Percentiles rank a stretch among this genome's conserved stretches.
These are phyloP conservation scores for Endocladia muricata DNA, from an alignment of 31 red algal species.

Conservation along the genomic window DNA sequence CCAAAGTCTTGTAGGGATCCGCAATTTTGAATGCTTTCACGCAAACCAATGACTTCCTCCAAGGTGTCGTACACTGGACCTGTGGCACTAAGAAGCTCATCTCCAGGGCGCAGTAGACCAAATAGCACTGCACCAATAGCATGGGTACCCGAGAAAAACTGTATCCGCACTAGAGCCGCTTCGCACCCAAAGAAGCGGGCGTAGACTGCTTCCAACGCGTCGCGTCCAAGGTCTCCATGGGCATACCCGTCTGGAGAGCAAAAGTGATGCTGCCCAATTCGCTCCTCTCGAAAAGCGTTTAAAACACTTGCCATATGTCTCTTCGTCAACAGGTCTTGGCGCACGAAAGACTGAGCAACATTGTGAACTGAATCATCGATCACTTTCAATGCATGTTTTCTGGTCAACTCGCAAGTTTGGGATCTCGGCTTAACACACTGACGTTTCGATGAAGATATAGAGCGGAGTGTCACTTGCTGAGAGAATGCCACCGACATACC, in stretches of 20 bases:
- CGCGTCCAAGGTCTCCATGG: conserved; percentile 78
- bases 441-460: no score
- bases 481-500: no score
- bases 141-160: conserved; percentile 83
- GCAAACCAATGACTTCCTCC: conserved; percentile 83
- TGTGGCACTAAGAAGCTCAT: conserved; percentile 74
- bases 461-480: no score
- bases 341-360: conserved; percentile 13
- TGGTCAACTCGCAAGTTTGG: no score
- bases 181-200: conserved; percentile 71
- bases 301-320: conserved; percentile 37
- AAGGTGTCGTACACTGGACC: conserved; percentile 84
- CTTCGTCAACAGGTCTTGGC: conserved; percentile 48
- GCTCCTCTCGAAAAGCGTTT: conserved; percentile 41
- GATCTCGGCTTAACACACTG: no score
- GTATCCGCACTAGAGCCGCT: conserved; percentile 73
- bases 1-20: conserved; percentile 72
- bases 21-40: conserved; percentile 9
- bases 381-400: no score
- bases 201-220: conserved; percentile 73
- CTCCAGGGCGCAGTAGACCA: conserved; percentile 74
- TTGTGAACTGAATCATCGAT: no score
- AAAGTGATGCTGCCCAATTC: conserved; percentile 65
- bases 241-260: conserved; percentile 72
- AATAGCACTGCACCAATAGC: conserved; percentile 78